Base-by-base conservation (phyloP, 352 stramenopile genomes). In the Phytophthora lateralis region DNA sequence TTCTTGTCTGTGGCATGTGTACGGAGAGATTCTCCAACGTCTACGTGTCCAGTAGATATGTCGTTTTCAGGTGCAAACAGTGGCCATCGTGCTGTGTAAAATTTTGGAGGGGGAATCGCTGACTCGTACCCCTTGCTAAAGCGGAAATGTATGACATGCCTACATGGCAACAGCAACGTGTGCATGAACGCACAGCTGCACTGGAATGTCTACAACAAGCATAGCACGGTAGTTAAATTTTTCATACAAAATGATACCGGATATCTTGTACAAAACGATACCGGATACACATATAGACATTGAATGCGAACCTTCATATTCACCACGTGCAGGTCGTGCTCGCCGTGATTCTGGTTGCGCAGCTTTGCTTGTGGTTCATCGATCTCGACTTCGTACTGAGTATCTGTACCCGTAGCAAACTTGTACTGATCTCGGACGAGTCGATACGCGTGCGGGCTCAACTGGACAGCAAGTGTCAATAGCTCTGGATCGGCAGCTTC, bases 141-240 rank as follows among this genome's bases (percentile, higher is more conserved):
- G 8, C 41, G 42, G n/a, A 47, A 58, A 42, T 35, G 49, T 21
- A 61, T 52, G 2, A 56, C 44, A 12, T 66, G 43, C 10, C 49
- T 24, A 12, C 59, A 66, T 9, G 50, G 59, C 12, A 66, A 15
- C 26, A 66, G 17, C 10, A 66, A 15, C 10, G 43, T 66, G 2
- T 5, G 20, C 49, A 61, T 66, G 29, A 66, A 60, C 0, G 14
- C 21, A 18, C 42, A 60, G 7, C 20, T 49, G 15, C 41, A 66
- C 26, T 55, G 47, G 35, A 52, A 64, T 18, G 56, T 57, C 46
- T 57, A 52, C 56, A 64, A 51, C 9, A 26, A 27, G 9, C 38
- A 21, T 24, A 14, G 5, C 38, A 44, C 17, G 20, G 2, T 26
- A 27, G 38, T 21, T 17, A 21, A 6, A 9, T 0, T 30, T 41